Percentiles rank a stretch among this genome's conserved stretches.
Conservation (phyloP, 345 rosid genomes). For the Hibiscus syriacus region DNA sequence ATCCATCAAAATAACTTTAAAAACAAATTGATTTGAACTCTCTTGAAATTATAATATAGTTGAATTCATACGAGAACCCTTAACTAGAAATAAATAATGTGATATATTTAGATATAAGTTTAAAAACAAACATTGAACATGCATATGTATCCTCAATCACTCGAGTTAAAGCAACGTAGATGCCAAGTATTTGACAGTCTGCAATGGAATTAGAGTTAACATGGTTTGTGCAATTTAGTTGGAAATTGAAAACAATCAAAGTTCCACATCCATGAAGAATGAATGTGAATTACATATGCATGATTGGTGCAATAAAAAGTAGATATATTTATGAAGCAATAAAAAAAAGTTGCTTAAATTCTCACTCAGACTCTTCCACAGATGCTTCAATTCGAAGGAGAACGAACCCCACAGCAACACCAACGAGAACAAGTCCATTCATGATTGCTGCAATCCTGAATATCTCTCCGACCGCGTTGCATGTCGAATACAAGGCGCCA, state of each 20-base stretch:
- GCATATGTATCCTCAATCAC: too few species aligned
- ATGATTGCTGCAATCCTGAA: constrained; percentile 45
- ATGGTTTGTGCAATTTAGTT: too few species aligned
- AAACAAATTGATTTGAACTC: too few species aligned
- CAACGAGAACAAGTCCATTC: constrained; percentile 42
- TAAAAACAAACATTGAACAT: too few species aligned
- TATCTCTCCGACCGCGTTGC: constrained; percentile 32
- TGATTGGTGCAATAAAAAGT: neutral
- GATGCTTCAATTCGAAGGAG: constrained; percentile 41
- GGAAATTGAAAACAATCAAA: neutral
- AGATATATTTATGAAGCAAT: neutral
- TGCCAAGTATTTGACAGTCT: too few species aligned
- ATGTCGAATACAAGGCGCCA: constrained; percentile 32
- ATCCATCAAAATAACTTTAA: too few species aligned
- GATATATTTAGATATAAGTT: too few species aligned
- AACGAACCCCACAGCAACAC: constrained; percentile 44
- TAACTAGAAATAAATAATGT: too few species aligned
- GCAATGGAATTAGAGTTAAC: too few species aligned
- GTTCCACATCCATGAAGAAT: neutral
- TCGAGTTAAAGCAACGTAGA: too few species aligned
- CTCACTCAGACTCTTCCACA: constrained; percentile 36
- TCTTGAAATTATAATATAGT: too few species aligned
- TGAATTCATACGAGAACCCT: too few species aligned
- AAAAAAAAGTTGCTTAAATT: neutral
- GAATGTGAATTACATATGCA: neutral